These are phyloP conservation scores for Saturnispora quitensis DNA, from an alignment of 805 yeast genomes.

Conservation along the genomic window DNA sequence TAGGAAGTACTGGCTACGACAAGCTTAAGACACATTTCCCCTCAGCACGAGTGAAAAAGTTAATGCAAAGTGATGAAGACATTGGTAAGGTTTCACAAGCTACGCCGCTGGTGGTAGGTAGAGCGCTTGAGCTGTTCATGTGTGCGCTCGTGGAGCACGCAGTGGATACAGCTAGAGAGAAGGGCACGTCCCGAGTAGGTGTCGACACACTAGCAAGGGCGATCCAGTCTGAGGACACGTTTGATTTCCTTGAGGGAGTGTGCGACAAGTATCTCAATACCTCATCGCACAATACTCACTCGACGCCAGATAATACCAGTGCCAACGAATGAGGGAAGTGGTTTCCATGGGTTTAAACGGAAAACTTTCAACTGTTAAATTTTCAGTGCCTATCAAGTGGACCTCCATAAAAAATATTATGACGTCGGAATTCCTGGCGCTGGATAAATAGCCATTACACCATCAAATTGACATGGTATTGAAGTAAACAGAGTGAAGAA, in stretches of 20 bases:
- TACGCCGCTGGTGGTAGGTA: slow-evolving; percentile 95
- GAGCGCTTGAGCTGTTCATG: slow-evolving; percentile 88
- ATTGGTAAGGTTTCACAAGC: slow-evolving; percentile 98
- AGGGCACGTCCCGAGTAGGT: slow-evolving; percentile 71
- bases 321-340: neutral
- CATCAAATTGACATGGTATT: neutral
- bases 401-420: neutral
- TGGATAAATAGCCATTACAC: neutral
- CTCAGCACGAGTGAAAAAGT: slow-evolving; percentile 87
- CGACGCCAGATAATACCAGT: neutral
- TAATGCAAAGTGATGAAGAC: slow-evolving; percentile 97
- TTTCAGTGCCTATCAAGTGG: neutral
- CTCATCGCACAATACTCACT: neutral
- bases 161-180: slow-evolving; percentile 62
- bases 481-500: neutral
- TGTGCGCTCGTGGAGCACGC: slow-evolving; percentile 82
- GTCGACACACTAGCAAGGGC: slow-evolving; percentile 81
- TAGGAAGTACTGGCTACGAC: slow-evolving; percentile 29
- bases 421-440: neutral
- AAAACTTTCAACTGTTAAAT: too few species aligned
- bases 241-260: slow-evolving; percentile 82
- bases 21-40: slow-evolving; percentile 77
- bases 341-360: too few species aligned
- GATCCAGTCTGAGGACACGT: slow-evolving; percentile 76
- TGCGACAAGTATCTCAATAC: slow-evolving; percentile 20